Percentiles rank a stretch among this genome's conserved stretches.
phyloP scores from a whole-genome alignment of 164 flowering plant genomes.

The Tetracentron sinense region DNA sequence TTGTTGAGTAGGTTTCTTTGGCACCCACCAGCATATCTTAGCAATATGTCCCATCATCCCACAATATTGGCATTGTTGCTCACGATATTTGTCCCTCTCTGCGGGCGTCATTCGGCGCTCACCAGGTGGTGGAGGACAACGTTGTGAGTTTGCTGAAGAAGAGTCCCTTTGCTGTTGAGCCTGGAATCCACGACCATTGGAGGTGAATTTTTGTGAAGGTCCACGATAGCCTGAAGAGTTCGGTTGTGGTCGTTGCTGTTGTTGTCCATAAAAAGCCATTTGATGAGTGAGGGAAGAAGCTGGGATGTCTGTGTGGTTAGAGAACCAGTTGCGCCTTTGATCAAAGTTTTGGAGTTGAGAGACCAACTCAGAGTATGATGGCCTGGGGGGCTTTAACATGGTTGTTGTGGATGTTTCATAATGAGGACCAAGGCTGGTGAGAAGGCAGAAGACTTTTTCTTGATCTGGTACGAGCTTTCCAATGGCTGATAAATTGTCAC shows the following conservation, averaged over 20 bases:
- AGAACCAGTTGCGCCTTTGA: slow-evolving; percentile 1
- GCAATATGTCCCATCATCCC: too few species aligned
- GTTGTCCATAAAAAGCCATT: slow-evolving; percentile 8
- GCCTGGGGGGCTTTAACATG: slow-evolving; percentile 10
- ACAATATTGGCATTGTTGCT: slow-evolving; percentile 9
- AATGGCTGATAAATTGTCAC: slow-evolving; percentile 6
- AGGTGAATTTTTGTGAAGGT: not conserved
- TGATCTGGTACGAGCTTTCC: not conserved
- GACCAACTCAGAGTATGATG: slow-evolving; percentile 5
- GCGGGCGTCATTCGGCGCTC: not conserved
- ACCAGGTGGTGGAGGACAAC: slow-evolving; percentile 4
- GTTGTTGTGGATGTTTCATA: too few species aligned
- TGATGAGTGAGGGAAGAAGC: not conserved
- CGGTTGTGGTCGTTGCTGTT: not conserved
- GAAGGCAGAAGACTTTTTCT: slow-evolving; percentile 6
- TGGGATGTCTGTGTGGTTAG: not conserved
- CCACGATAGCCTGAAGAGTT: not conserved
- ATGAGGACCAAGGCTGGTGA: slow-evolving; percentile 1
- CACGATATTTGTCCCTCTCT: not conserved
- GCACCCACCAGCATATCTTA: too few species aligned
- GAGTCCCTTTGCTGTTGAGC: not conserved
- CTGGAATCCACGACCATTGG: not conserved
- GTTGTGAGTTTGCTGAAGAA: not conserved
- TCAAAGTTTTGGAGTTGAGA: slow-evolving; percentile 7
- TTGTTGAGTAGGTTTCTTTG: not conserved